Evolutionary conservation across 345 rosid genomes (phyloP).

Genomic region (Salix koriyanagi): DNA sequence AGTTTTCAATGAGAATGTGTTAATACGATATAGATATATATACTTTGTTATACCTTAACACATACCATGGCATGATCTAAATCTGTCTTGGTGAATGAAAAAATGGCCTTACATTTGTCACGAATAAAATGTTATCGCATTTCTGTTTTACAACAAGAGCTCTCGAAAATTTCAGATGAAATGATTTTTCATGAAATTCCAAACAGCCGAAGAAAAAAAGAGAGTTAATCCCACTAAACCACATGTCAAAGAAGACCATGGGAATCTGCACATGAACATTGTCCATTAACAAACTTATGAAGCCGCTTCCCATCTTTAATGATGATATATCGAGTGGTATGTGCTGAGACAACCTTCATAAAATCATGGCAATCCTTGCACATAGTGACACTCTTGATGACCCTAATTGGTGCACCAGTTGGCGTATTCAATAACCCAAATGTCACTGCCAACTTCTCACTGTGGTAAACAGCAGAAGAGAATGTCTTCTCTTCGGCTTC

Average conservation of each 20-base stretch:
- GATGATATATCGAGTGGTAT: conserved; percentile 35
- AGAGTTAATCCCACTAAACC: too few relatives aligned
- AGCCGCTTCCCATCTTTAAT: conserved; percentile 47
- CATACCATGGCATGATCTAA: not conserved
- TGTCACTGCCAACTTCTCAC: conserved; percentile 47
- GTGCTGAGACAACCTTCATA: conserved; percentile 31
- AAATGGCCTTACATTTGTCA: not conserved
- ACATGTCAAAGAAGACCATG: conserved; percentile 24
- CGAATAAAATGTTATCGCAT: not conserved
- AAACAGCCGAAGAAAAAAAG: not conserved
- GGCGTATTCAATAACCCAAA: conserved; percentile 44
- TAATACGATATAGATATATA: too few relatives aligned
- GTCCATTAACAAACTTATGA: conserved; percentile 44
- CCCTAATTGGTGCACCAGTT: conserved; percentile 27
- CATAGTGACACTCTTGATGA: conserved; percentile 38
- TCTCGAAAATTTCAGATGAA: not conserved
- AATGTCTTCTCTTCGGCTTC: conserved; percentile 11
- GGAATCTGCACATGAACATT: conserved; percentile 47
- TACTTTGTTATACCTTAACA: too few relatives aligned
- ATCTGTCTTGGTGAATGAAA: not conserved
- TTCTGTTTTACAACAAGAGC: not conserved
- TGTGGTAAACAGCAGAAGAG: conserved; percentile 31
- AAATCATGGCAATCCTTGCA: conserved; percentile 51
- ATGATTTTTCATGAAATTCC: not conserved
- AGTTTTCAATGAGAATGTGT: too few relatives aligned